phyloP scores from a whole-genome alignment of 148 eudicot genomes.

The Arbutus unedo region DNA sequence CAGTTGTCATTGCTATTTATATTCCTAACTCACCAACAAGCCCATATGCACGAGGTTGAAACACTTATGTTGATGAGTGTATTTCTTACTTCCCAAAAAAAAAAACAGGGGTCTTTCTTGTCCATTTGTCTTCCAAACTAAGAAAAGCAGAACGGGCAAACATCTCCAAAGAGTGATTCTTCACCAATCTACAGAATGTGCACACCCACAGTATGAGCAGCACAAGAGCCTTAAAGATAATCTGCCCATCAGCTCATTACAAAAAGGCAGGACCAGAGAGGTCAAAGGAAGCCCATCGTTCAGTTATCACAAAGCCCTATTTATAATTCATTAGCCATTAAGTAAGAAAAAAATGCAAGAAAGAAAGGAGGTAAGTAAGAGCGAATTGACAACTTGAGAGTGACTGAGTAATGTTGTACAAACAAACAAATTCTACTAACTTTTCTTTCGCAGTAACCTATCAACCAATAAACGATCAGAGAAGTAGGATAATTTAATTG shows the following conservation, averaged over 20 bases:
- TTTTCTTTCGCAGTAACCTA: background rate
- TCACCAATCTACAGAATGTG: background rate
- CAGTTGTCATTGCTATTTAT: background rate
- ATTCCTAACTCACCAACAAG: background rate
- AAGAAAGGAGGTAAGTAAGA: background rate
- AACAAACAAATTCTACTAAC: background rate
- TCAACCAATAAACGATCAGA: background rate
- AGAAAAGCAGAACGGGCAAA: background rate
- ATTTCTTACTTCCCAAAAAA: background rate
- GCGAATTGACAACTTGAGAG: background rate
- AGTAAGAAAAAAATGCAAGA: background rate
- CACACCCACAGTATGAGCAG: background rate
- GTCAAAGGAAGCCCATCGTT: background rate
- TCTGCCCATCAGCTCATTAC: background rate
- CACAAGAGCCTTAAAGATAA: background rate
- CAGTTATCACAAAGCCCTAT: background rate
- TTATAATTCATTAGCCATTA: background rate
- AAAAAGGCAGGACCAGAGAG: background rate
- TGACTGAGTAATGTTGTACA: background rate
- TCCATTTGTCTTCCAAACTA: background rate
- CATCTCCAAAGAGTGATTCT: background rate
- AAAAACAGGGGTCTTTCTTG: background rate
- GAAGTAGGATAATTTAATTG: background rate
- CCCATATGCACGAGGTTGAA: background rate
- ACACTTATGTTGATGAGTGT: background rate